Evolutionary conservation across 2,329 filamentous ascomycete species (phyloP), one percentile per base, ranked within the genome.

Genomic region (Cordyceps tenuipes): DNA sequence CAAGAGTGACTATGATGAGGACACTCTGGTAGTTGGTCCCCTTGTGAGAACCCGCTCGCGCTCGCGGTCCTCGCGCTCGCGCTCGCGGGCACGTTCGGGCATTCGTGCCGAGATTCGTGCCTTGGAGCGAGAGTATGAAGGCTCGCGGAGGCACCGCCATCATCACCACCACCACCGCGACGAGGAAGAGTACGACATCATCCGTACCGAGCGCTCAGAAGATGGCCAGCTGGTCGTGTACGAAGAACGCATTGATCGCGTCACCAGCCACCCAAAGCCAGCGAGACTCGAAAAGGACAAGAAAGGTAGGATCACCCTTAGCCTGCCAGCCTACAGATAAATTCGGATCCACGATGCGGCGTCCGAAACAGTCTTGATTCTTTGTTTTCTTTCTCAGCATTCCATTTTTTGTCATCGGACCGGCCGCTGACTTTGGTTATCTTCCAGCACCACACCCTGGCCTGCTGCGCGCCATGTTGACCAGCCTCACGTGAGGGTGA

Each of bases 291-390:
- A 91, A 76, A 91, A 89, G 80, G 91, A 97, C 77, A 88, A 88
- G 80, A 94, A 90, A 91, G 91, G 92, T 95, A 94, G 87, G 89
- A 86, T 94, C 85, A 84, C 86, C 79, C 86, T 92, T 77, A 89
- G 88, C 78, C 83, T 90, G 75, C 89, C 88, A 70, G 85, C 86
- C 77, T 83, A 78, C 26, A 39, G 43, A 75, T 81, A 75, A 79
- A 80, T 77, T 78, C 80, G 76, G 72, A 47, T 31, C 48, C 5
- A 29, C 47, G 7, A 29, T 29, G 44, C 19, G 46, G 17, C 26
- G 9, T 13, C 39, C 39, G 17, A 49, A 34, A 43, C 21, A 15
- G 19, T 34, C 29, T 54, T 43, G 17, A 15, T 54, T 68, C 67
- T 67, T 57, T 51, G 50, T 59, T 61, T 44, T 58, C 51, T 59